Conservation (phyloP, 192 early-diverging fungal species). For the Umbelopsis vinacea region DNA sequence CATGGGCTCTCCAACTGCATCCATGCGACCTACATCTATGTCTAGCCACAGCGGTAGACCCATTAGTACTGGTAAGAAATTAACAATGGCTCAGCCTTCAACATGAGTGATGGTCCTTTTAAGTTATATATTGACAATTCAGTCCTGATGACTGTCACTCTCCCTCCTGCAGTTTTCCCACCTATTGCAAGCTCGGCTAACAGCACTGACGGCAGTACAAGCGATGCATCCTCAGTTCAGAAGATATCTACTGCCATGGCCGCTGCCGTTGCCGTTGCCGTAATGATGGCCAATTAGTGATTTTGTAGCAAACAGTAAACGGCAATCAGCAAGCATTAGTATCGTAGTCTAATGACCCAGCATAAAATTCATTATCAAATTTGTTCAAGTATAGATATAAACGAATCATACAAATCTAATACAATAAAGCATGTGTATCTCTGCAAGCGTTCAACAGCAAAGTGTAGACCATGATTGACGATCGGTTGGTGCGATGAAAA, state of each 20-base stretch:
- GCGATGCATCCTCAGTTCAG: not conserved
- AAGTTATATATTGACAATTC: conserved; percentile 1
- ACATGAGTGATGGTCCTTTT: not conserved
- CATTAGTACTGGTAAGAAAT: not conserved
- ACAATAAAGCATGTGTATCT: too few species aligned
- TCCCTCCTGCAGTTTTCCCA: not conserved
- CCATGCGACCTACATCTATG: not conserved
- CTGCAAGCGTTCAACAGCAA: too few species aligned
- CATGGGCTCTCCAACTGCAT: not conserved
- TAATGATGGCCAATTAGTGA: not conserved
- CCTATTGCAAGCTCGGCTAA: not conserved
- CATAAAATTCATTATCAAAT: too few species aligned
- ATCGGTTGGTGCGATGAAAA: too few species aligned
- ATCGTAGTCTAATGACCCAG: too few species aligned
- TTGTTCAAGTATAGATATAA: too few species aligned
- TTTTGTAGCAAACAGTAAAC: too few species aligned
- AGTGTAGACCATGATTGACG: too few species aligned
- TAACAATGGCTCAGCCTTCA: not conserved
- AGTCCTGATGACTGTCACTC: not conserved
- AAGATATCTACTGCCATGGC: not conserved
- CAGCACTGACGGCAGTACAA: not conserved
- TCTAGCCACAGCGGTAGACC: not conserved
- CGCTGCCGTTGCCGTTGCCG: not conserved
- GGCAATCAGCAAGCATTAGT: too few species aligned
- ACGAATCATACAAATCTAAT: too few species aligned